A percentile compares a stretch with the other conserved stretches of the same genome.
phyloP scores from a whole-genome alignment of 2,329 filamentous ascomycete genomes.

The Dryadomyces quercivorus region DNA sequence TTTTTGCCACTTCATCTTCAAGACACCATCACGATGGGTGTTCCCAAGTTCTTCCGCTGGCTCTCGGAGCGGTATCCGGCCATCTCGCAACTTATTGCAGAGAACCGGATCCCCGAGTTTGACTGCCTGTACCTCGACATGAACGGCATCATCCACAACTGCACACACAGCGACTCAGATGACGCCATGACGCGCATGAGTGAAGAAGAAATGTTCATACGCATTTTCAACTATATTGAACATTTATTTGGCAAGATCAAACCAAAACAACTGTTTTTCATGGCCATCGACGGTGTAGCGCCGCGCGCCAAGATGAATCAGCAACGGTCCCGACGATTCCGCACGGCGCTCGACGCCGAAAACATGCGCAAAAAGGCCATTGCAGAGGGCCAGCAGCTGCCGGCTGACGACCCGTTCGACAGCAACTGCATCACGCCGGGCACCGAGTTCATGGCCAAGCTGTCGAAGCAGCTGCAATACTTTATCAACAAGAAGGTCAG shows the following conservation, averaged over 20 bases:
- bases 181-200: conserved; percentile 85
- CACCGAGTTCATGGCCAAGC: conserved; percentile 94
- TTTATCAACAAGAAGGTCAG: conserved; percentile 99
- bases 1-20: neutral
- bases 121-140: conserved; percentile 96
- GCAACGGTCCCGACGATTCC: conserved; percentile 87
- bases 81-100: conserved; percentile 95
- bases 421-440: conserved; percentile 98
- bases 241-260: conserved; percentile 98
- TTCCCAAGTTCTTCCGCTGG: conserved; percentile 95
- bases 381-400: conserved; percentile 77
- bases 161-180: conserved; percentile 92
- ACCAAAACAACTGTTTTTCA: conserved; percentile 96
- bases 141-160: conserved; percentile 99
- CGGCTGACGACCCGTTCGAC: conserved; percentile 91
- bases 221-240: conserved; percentile 99
- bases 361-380: conserved; percentile 86
- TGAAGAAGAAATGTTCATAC: conserved; percentile 99
- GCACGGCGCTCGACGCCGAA: conserved; percentile 86
- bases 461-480: conserved; percentile 89
- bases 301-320: conserved; percentile 99
- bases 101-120: conserved; percentile 98
- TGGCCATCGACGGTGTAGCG: conserved; percentile 97
- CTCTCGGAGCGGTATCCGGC: conserved; percentile 97
- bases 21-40: conserved; percentile 23